A percentile compares a stretch with the other conserved stretches of the same genome.
These are phyloP conservation scores for Verticillium tricorpus DNA, from an alignment of 2,329 filamentous ascomycete species.

Conservation along the genomic window DNA sequence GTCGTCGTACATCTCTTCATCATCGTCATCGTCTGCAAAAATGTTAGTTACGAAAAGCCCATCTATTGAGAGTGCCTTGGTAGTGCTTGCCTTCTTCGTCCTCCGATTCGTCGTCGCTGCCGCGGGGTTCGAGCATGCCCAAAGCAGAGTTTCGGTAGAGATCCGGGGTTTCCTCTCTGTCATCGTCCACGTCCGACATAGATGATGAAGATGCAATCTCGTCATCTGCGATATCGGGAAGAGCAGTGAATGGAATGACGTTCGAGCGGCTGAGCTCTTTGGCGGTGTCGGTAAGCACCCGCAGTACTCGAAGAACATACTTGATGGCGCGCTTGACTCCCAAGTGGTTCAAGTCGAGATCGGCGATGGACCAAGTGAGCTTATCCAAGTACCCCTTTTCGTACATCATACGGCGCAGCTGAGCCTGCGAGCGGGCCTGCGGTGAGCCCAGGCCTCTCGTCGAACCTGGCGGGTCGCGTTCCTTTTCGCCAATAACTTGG, in stretches of 20 bases:
- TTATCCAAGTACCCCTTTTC: slow-evolving; percentile 93
- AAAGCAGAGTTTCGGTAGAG: slow-evolving; percentile 94
- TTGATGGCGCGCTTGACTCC: slow-evolving; percentile 92
- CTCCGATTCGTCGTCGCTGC: slow-evolving; percentile 71
- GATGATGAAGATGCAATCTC: slow-evolving; percentile 86
- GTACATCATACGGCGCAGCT: slow-evolving; percentile 93
- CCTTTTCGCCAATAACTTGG: slow-evolving; percentile 80
- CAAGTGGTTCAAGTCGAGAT: slow-evolving; percentile 92
- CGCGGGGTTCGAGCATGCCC: slow-evolving; percentile 84
- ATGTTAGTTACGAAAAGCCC: slow-evolving; percentile 14
- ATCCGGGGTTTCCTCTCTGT: slow-evolving; percentile 92
- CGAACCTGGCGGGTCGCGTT: slow-evolving; percentile 48
- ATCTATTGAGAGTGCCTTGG: background rate
- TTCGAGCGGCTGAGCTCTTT: slow-evolving; percentile 80
- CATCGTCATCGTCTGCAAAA: slow-evolving; percentile 52
- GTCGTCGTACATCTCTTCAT: slow-evolving; percentile 90
- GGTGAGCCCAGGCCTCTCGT: slow-evolving; percentile 26
- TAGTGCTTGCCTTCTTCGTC: slow-evolving; percentile 56
- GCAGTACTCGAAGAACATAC: slow-evolving; percentile 87
- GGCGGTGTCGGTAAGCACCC: slow-evolving; percentile 81
- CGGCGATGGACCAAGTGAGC: slow-evolving; percentile 85
- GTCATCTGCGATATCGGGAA: slow-evolving; percentile 70
- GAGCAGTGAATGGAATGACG: slow-evolving; percentile 62
- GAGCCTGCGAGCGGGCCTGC: slow-evolving; percentile 62
- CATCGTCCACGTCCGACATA: slow-evolving; percentile 80